Evolutionary conservation across 208 protist genomes (phyloP).

Genomic region (Crithidia fasciculata): DNA sequence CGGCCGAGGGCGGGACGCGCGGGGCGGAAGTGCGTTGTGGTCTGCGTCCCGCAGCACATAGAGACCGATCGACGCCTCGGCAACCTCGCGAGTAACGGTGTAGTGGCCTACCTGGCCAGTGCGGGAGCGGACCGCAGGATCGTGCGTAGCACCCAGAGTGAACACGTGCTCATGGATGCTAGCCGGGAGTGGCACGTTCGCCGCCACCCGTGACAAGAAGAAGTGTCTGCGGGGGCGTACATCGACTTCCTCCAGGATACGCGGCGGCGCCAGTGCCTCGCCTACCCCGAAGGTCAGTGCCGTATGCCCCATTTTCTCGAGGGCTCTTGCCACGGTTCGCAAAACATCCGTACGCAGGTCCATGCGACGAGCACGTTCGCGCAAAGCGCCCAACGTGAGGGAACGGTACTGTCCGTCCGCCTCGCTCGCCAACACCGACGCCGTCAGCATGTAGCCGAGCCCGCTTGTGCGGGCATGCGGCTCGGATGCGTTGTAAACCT

Average conservation of each 20-base stretch:
- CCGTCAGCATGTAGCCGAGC: conserved; percentile 1
- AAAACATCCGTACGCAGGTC: background rate
- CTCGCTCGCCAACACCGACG: background rate
- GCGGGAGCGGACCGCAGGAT: background rate
- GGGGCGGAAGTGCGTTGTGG: background rate
- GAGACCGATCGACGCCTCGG: background rate
- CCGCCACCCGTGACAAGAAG: too few species aligned
- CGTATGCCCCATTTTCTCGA: background rate
- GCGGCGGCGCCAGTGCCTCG: background rate
- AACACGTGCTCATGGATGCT: background rate
- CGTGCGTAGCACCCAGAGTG: background rate
- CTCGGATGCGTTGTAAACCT: background rate
- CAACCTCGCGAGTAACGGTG: background rate
- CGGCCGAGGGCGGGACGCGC: too few species aligned
- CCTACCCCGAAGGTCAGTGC: background rate
- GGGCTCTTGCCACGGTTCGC: background rate
- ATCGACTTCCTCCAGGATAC: too few species aligned
- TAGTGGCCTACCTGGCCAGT: background rate
- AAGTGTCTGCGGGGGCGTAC: too few species aligned
- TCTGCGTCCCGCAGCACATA: background rate
- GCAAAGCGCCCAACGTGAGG: background rate
- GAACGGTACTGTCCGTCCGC: conserved; percentile 10
- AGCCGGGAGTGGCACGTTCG: background rate
- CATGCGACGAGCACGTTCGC: conserved; percentile 2
- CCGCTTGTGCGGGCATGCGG: conserved; percentile 4